Evolutionary conservation across 2,329 filamentous ascomycete species (phyloP), one percentile per base, ranked within the genome.

Genomic region (Cercospora sojina): DNA sequence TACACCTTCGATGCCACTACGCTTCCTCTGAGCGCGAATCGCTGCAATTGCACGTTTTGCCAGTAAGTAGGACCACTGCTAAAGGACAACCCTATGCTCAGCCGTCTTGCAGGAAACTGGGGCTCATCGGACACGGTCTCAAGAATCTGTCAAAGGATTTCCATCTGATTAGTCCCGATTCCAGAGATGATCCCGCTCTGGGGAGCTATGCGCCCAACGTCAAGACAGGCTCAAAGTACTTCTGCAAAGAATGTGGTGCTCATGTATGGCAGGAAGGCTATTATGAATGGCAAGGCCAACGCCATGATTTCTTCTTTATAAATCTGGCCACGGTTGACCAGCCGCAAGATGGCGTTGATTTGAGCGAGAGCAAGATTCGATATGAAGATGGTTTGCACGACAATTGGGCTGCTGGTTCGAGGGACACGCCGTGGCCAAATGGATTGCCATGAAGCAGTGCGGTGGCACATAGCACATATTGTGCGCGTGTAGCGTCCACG

Each of bases 261-360:
- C 64, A 66, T 27, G 47, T 49, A 20, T 66, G 64, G 64, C 62
- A 63, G 41, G 64, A 66, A 58, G 64, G 64, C 27, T 62, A 58
- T 31, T 66, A 59, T 25, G 59, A 62, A 12, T 47, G 64, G n/a
- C 25, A 61, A 18, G 51, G 67, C 18, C 31, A 60, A n/a, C 59
- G 38, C 62, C 29, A 41, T 41, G 56, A 59, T n/a, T 20, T 69
- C 12, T 65, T 66, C 20, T 49, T 49, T 18, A 56, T 71, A 25
- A 71, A 71, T 55, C 6, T 70, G 31, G 64, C 66, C 2, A 71
- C 68, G 8, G 57, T 71, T 12, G 68, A 71, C 62, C 67, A 68
- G 55, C 66, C 64, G 41, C 56, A 67, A 56, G 67, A 65, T 16
- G 67, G 66, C 5, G 57, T 71, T 2, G 67, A 71, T 49, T 60